A percentile compares a stretch with the other conserved stretches of the same genome.
Evolutionary conservation across 768 basidiomycete species (phyloP).

Genomic region (Chiua virens): DNA sequence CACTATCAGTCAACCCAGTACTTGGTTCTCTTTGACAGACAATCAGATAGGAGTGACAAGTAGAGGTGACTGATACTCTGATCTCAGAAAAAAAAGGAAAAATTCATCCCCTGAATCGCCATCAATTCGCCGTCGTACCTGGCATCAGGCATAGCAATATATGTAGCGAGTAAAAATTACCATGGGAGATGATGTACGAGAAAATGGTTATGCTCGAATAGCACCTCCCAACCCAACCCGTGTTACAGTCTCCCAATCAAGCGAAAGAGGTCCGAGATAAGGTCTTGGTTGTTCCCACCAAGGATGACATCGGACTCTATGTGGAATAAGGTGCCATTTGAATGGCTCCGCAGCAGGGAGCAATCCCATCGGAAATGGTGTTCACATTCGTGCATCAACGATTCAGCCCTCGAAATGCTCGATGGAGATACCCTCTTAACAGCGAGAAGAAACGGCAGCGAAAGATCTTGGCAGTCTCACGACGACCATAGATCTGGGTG

Average conservation of each 20-base stretch:
- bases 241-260: background rate
- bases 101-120: too few relatives aligned
- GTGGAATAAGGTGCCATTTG: slow-evolving; percentile 3
- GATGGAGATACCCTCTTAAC: background rate
- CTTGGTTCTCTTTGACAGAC: too few relatives aligned
- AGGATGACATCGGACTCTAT: background rate
- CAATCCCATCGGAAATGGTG: background rate
- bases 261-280: background rate
- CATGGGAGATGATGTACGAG: slow-evolving; percentile 2
- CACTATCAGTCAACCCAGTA: too few relatives aligned
- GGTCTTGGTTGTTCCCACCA: slow-evolving; percentile 5
- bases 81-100: too few relatives aligned
- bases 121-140: too few relatives aligned
- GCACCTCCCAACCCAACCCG: background rate
- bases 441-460: background rate
- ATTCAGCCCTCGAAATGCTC: too few relatives aligned
- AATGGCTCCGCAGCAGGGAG: background rate
- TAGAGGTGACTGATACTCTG: too few relatives aligned
- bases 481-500: background rate
- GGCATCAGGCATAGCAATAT: too few relatives aligned
- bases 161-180: background rate
- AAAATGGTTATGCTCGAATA: background rate
- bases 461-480: background rate
- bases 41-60: too few relatives aligned
- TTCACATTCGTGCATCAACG: too few relatives aligned